These are phyloP conservation scores for Lantana camara DNA, from an alignment of 257 asterid genomes.

Conservation along the genomic window DNA sequence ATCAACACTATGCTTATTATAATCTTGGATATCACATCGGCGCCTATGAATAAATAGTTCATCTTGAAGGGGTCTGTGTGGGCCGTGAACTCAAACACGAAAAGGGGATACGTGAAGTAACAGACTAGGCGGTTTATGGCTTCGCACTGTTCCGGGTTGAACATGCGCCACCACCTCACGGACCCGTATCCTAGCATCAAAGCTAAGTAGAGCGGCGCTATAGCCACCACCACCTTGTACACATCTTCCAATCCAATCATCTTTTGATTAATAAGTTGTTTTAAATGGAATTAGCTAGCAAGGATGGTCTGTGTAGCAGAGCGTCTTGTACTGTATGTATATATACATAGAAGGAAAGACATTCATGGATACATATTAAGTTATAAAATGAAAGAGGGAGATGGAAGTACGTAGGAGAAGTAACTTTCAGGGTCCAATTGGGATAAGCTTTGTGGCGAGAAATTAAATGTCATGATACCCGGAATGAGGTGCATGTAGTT, in stretches of 20 bases:
- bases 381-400: background rate
- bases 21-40: constrained; percentile 54
- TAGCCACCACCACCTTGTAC: constrained; percentile 58
- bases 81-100: constrained; percentile 59
- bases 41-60: constrained; percentile 53
- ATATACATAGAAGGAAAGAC: background rate
- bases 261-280: background rate
- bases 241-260: constrained; percentile 64
- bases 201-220: constrained; percentile 58
- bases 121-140: constrained; percentile 51
- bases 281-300: background rate
- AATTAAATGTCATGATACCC: background rate
- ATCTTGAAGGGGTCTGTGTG: constrained; percentile 55
- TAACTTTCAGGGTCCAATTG: background rate
- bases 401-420: background rate
- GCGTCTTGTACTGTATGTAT: background rate
- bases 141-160: constrained; percentile 48
- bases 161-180: constrained; percentile 62
- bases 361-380: too few relatives aligned
- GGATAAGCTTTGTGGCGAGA: background rate
- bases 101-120: constrained; percentile 55
- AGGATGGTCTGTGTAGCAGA: too few relatives aligned
- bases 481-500: background rate
- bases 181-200: constrained; percentile 54
- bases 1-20: constrained; percentile 39